Evolutionary conservation across 2,329 filamentous ascomycete species (phyloP), one percentile per base, ranked within the genome.

Genomic region (Xylaria sp.): DNA sequence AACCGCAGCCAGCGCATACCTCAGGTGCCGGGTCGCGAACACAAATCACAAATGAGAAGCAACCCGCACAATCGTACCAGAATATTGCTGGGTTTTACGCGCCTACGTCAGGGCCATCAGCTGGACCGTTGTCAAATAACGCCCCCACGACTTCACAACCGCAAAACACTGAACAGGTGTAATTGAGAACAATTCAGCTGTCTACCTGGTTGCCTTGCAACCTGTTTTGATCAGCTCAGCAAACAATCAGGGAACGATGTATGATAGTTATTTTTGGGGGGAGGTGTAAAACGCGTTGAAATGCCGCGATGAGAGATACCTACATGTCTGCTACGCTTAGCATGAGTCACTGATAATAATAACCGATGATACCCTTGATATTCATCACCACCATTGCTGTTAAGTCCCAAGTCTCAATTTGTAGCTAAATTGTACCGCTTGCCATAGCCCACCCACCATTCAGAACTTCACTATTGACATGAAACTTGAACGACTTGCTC

Each of bases 41-140:
- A 16, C 65, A 65, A 4, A 58, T 18, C 35, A 18, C 42, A 9
- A 60, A 60, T 23, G 57, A 47, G 64, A 65, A 60, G 25, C 27
- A 65, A 21, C 59, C 70, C n/a, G 50, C 60, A 40, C 73, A 84
- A 80, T 25, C 84, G 85, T 71, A 85, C 42, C 74, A 74, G 44
- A 72, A 65, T 25, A 32, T 75, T 4, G 60, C 74, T 29, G 76
- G 75, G 3, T 77, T 75, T 51, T 77, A 76, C 37, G 75, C 73
- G 12, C 75, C 75, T 25, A 25, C 44, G 21, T 35, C 68, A 23
- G 60, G n/a, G 42, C 60, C 51, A 47, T 55, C 54, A 27, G 25
- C 40, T 12, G 44, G 47, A 50, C 25, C 59, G 13, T 9, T 35
- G 5, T 47, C 27, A 6, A 54, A 37, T 29, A 48, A 40, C 35